Percentiles rank a stretch among this genome's conserved stretches.
These are phyloP conservation scores for Populus ilicifolia DNA, from an alignment of 345 rosid genomes.

Conservation along the genomic window DNA sequence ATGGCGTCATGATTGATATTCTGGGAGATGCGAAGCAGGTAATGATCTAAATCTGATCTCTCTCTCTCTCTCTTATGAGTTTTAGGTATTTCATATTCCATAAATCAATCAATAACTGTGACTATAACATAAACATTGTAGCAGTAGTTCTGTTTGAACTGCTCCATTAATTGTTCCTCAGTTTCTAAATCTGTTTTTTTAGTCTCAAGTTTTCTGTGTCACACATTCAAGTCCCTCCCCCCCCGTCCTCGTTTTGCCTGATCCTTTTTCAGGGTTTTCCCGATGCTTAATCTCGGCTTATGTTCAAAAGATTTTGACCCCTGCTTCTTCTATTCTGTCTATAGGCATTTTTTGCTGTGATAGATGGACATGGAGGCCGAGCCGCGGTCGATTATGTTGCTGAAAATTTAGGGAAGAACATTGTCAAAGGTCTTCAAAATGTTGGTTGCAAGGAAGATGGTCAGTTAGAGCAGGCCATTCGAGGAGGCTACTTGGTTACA, in stretches of 20 bases:
- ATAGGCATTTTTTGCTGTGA: constrained; percentile 46
- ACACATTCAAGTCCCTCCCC: no score
- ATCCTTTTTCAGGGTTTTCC: neutral
- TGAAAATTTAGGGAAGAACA: constrained; percentile 46
- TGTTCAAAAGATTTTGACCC: neutral
- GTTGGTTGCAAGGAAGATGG: neutral
- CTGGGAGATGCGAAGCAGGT: constrained; percentile 49
- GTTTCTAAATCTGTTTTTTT: no score
- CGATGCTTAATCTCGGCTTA: neutral
- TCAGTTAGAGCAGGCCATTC: constrained; percentile 30
- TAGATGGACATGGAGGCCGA: constrained; percentile 56
- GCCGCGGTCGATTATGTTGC: constrained; percentile 43
- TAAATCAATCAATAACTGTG: neutral
- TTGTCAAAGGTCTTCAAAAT: constrained; percentile 29
- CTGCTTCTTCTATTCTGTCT: neutral
- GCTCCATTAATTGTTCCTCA: neutral
- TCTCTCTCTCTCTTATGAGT: neutral
- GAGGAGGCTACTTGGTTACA: constrained; percentile 37
- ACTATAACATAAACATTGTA: neutral
- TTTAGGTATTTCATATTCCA: neutral
- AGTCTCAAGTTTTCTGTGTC: neutral
- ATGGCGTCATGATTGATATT: constrained; percentile 32
- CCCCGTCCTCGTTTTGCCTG: no score
- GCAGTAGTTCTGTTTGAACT: neutral
- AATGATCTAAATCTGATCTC: neutral